Evolutionary conservation across 2,329 filamentous ascomycete genomes (phyloP).

Genomic region (Clarireedia hainanense): DNA sequence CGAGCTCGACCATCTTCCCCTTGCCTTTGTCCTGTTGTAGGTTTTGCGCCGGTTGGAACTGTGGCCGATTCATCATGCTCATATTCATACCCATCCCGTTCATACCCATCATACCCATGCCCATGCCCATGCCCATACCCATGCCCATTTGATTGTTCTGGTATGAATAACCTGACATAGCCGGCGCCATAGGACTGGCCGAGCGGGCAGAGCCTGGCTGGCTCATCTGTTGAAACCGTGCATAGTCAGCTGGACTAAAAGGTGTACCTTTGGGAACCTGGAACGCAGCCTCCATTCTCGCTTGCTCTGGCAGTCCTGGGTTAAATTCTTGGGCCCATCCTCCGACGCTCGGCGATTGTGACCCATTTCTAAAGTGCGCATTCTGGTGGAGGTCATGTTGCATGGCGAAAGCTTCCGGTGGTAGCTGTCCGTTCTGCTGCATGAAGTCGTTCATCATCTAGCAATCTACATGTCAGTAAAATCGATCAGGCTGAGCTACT

Average conservation of each 20-base stretch:
- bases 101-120: constrained; percentile 35
- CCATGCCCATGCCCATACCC: constrained; percentile 50
- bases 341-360: constrained; percentile 33
- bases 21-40: constrained; percentile 62
- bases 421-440: constrained; percentile 62
- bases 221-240: constrained; percentile 72
- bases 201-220: constrained; percentile 44
- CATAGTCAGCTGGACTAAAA: constrained; percentile 81
- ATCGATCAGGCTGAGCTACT: not conserved
- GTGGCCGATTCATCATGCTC: constrained; percentile 34
- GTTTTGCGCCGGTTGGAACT: constrained; percentile 34
- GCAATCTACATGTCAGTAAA: constrained; percentile 8
- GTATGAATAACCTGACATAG: constrained; percentile 38
- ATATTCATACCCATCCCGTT: not conserved
- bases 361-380: constrained; percentile 19
- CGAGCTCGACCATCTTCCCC: constrained; percentile 87
- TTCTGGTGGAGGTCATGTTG: constrained; percentile 27
- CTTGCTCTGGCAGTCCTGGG: constrained; percentile 44
- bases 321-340: constrained; percentile 60
- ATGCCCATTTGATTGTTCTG: constrained; percentile 40
- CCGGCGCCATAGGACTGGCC: constrained; percentile 48
- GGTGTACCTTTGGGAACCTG: constrained; percentile 48
- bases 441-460: constrained; percentile 93
- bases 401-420: constrained; percentile 31
- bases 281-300: constrained; percentile 65